A percentile compares a stretch with the other conserved stretches of the same genome.
phyloP scores from a whole-genome alignment of 352 stramenopile species.

The Pythium biforme region DNA sequence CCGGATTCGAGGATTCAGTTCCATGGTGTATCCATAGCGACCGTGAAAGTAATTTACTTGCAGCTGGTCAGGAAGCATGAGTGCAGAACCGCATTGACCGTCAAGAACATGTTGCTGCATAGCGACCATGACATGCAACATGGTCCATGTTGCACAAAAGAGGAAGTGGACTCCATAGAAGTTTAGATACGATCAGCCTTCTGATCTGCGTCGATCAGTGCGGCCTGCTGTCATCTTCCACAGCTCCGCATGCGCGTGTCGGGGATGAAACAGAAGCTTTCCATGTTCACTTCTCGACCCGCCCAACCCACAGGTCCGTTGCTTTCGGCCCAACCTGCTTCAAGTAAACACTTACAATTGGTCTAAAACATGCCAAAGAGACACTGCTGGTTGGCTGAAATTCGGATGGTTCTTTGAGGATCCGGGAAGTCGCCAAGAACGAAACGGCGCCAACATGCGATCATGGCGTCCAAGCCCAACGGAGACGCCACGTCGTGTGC shows the following conservation, averaged over 20 bases:
- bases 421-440: background rate
- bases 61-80: slow-evolving; percentile 6
- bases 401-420: background rate
- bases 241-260: no score
- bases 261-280: no score
- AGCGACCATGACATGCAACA: background rate
- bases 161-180: no score
- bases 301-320: no score
- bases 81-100: background rate
- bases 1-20: background rate
- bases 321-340: background rate
- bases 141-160: background rate
- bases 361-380: background rate
- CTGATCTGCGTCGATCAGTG: background rate
- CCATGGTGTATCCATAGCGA: background rate
- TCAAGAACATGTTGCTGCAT: background rate
- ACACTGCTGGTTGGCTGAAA: background rate
- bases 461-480: background rate
- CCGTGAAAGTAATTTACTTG: background rate
- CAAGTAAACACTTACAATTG: background rate
- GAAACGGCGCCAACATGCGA: background rate
- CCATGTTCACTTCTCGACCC: no score
- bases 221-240: no score
- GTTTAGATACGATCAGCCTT: background rate
- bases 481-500: no score